These are phyloP conservation scores for Notholithocarpus densiflorus DNA, from an alignment of 306 rosid species.

Conservation along the genomic window DNA sequence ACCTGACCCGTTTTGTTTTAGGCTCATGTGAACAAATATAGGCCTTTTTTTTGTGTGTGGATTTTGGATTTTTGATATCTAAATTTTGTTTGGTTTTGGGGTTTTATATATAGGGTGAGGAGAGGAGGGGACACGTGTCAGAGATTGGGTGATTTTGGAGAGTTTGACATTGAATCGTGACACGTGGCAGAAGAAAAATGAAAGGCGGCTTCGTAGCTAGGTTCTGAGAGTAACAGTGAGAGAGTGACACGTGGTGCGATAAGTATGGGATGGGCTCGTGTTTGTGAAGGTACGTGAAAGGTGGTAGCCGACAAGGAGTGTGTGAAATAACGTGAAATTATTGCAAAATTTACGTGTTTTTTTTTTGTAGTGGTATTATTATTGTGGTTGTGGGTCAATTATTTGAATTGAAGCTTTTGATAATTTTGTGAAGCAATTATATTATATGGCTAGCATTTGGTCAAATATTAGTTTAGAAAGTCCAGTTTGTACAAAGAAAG, in stretches of 20 bases:
- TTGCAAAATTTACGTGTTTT: neutral
- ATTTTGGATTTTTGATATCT: slow-evolving; percentile 17
- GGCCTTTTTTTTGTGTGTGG: neutral
- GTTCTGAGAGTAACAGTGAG: neutral
- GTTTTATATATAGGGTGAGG: slow-evolving; percentile 19
- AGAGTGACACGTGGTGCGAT: slow-evolving; percentile 37
- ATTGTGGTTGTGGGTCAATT: slow-evolving; percentile 2
- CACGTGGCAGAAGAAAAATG: slow-evolving; percentile 18
- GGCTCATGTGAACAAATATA: slow-evolving; percentile 39
- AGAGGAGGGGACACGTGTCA: slow-evolving; percentile 44
- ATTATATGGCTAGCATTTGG: too few relatives aligned
- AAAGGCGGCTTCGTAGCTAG: slow-evolving; percentile 22
- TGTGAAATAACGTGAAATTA: slow-evolving; percentile 33
- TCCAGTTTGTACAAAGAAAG: neutral
- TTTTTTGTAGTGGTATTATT: neutral
- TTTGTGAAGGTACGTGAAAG: slow-evolving; percentile 26
- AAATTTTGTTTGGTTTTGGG: neutral
- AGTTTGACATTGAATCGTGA: neutral
- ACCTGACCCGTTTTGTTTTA: slow-evolving; percentile 23
- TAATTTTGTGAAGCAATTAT: too few relatives aligned
- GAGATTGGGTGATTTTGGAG: too few relatives aligned
- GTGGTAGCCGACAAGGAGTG: slow-evolving; percentile 40
- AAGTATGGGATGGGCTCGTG: slow-evolving; percentile 27
- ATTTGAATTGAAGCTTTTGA: neutral
- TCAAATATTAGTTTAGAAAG: neutral